These are phyloP conservation scores for Neofusicoccum ribis DNA, from an alignment of 2,329 filamentous ascomycete species.

Conservation along the genomic window DNA sequence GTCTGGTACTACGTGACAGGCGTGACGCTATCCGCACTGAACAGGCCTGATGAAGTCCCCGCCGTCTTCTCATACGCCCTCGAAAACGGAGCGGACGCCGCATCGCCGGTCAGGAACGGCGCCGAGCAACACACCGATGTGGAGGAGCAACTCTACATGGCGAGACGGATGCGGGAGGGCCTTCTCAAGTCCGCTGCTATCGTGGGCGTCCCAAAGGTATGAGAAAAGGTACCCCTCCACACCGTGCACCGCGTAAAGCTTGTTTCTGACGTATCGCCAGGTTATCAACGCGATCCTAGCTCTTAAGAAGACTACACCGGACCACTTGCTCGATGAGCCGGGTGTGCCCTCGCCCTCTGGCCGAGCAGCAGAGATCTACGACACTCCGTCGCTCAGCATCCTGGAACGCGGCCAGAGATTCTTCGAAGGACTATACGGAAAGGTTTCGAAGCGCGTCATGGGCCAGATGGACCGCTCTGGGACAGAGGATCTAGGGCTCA, in stretches of 20 bases:
- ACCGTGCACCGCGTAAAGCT: constrained; percentile 10
- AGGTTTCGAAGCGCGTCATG: constrained; percentile 51
- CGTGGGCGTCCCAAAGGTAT: constrained; percentile 54
- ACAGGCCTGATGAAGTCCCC: constrained; percentile 52
- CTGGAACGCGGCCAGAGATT: constrained; percentile 48
- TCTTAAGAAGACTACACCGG: constrained; percentile 47
- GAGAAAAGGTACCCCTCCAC: background rate
- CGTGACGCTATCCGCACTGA: constrained; percentile 49
- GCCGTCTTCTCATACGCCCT: constrained; percentile 48
- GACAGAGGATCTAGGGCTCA: constrained; percentile 52
- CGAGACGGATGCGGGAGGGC: constrained; percentile 51
- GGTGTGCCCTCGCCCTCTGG: constrained; percentile 40
- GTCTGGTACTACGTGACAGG: constrained; percentile 54
- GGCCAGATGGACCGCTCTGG: constrained; percentile 51
- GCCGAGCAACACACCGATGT: constrained; percentile 31
- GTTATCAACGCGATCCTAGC: constrained; percentile 42
- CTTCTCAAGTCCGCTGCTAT: constrained; percentile 52
- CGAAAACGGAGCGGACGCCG: constrained; percentile 28
- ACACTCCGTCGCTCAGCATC: constrained; percentile 36
- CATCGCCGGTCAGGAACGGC: background rate
- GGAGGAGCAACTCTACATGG: constrained; percentile 46
- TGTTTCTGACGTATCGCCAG: constrained; percentile 18
- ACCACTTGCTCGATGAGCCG: constrained; percentile 44
- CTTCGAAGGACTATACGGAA: constrained; percentile 54
- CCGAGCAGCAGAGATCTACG: constrained; percentile 43